Base-by-base conservation (phyloP, 2,329 filamentous ascomycete genomes). In the Cephalotrichum gorgonifer region DNA sequence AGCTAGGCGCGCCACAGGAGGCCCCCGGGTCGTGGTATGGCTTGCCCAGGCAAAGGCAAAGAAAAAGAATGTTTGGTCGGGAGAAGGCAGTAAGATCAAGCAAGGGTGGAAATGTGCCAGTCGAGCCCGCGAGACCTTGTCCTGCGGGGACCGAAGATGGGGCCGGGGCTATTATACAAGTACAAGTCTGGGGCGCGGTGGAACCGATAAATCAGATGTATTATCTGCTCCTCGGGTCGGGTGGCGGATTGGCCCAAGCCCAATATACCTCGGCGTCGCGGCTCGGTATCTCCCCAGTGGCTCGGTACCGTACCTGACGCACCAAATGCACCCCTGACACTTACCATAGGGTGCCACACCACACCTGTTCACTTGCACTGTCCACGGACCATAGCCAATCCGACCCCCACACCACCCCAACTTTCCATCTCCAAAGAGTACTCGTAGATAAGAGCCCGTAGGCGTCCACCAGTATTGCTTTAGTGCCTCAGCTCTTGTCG, bases 131-230 rank as follows among this genome's bases (percentile, higher is more conserved):
- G 35, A 20, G 35, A n/a, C 35, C 35, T 22, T 20, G n/a, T 39
- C 35, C 17, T 39, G 35, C 35, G 35, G 35, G 35, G 35, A 39
- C 35, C n/a, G 33, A n/a, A 17, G 33, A 20, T 20, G 35, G 22
- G 35, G 6, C 30, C 35, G 35, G 35, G 35, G 17, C n/a, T n/a
- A n/a, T 39, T 39, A 39, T 39, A 39, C n/a, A n/a, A n/a, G n/a
- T n/a, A n/a, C n/a, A n/a, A n/a, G n/a, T n/a, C n/a, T 23, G 43
- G 20, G 25, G 26, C 43, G 27, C 17, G n/a, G 27, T 45, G 43
- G 43, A 45, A 31, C 35, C 35, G 43, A 17, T 26, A n/a, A 30
- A 38, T 47, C 44, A 47, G 33, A 45, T 45, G 43, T 45, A 35
- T 45, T 45, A 33, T 22, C n/a, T n/a, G n/a, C n/a, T n/a, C 17